phyloP scores from a whole-genome alignment of 805 yeast genomes.

The Yamadazyma paraphyllophila region DNA sequence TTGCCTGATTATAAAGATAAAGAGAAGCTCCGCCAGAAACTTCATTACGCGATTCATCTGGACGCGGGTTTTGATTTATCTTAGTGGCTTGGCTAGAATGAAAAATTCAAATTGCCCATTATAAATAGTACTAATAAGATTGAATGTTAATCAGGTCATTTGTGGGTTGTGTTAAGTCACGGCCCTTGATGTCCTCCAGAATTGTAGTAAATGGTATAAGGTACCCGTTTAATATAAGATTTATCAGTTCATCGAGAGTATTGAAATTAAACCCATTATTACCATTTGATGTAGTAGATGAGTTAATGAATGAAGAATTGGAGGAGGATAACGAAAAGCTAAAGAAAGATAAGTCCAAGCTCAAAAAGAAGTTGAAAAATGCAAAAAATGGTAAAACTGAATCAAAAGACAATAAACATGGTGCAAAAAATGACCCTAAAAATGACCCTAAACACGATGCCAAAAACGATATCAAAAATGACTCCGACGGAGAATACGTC shows the following conservation, averaged over 20 bases:
- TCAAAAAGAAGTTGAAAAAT: slow-evolving; percentile 21
- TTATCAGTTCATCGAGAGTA: not conserved
- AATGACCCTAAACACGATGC: too few relatives aligned
- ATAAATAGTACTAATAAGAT: too few relatives aligned
- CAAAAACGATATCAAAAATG: too few relatives aligned
- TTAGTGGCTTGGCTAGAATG: slow-evolving; percentile 18
- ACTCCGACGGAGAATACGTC: slow-evolving; percentile 1
- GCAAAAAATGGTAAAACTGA: slow-evolving; percentile 13
- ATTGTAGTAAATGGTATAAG: too few relatives aligned
- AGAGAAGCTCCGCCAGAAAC: slow-evolving; percentile 53
- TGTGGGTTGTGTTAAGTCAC: too few relatives aligned
- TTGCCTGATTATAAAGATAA: slow-evolving; percentile 79
- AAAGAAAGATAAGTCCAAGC: slow-evolving; percentile 25
- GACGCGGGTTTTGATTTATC: slow-evolving; percentile 88
- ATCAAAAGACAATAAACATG: not conserved
- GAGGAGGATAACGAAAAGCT: slow-evolving; percentile 27
- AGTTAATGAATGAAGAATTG: slow-evolving; percentile 31
- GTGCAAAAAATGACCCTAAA: too few relatives aligned
- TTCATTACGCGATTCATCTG: slow-evolving; percentile 74
- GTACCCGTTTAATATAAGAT: not conserved
- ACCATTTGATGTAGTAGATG: slow-evolving; percentile 42
- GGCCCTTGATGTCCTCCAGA: too few relatives aligned
- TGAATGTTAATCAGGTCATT: too few relatives aligned
- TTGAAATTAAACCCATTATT: slow-evolving; percentile 34
- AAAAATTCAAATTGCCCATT: too few relatives aligned